These are phyloP conservation scores for Aspergillus chevalieri DNA, from an alignment of 2,329 filamentous ascomycete species.

Conservation along the genomic window DNA sequence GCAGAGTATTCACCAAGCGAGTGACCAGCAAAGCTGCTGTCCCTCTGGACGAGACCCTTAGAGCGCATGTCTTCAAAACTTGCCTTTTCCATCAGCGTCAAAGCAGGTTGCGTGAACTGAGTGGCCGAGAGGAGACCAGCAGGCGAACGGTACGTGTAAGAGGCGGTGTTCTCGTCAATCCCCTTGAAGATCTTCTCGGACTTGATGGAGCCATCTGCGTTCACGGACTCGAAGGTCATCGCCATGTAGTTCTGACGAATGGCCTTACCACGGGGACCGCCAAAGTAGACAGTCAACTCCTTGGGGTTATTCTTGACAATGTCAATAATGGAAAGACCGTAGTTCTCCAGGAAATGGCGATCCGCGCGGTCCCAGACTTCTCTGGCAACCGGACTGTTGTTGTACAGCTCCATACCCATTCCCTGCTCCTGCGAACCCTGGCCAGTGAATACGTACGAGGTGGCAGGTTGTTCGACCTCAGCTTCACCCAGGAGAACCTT, in stretches of 20 bases:
- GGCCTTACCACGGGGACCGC: constrained; percentile 90
- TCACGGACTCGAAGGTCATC: constrained; percentile 99
- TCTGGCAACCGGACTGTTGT: constrained; percentile 85
- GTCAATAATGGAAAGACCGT: constrained; percentile 96
- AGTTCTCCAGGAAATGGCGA: constrained; percentile 97
- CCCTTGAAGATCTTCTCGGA: constrained; percentile 99
- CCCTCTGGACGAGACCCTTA: constrained; percentile 89
- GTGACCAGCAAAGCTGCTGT: constrained; percentile 96
- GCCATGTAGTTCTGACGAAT: constrained; percentile 99
- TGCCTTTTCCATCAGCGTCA: constrained; percentile 99
- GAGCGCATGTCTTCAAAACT: constrained; percentile 98
- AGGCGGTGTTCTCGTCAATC: constrained; percentile 84
- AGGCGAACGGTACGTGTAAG: constrained; percentile 94
- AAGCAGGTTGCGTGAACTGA: constrained; percentile 94
- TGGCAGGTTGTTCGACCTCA: constrained; percentile 94
- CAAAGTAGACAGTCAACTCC: constrained; percentile 96
- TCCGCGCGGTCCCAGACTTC: constrained; percentile 98
- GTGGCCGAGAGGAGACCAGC: constrained; percentile 92
- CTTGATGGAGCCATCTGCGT: constrained; percentile 84
- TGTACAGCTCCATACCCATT: constrained; percentile 99
- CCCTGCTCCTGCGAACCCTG: constrained; percentile 98
- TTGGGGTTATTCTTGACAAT: constrained; percentile 99
- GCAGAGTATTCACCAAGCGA: constrained; percentile 98
- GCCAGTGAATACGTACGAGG: constrained; percentile 95
- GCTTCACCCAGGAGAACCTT: constrained; percentile 94